phyloP scores from a whole-genome alignment of 441 rosid genomes.

The Adansonia rubrostipa region DNA sequence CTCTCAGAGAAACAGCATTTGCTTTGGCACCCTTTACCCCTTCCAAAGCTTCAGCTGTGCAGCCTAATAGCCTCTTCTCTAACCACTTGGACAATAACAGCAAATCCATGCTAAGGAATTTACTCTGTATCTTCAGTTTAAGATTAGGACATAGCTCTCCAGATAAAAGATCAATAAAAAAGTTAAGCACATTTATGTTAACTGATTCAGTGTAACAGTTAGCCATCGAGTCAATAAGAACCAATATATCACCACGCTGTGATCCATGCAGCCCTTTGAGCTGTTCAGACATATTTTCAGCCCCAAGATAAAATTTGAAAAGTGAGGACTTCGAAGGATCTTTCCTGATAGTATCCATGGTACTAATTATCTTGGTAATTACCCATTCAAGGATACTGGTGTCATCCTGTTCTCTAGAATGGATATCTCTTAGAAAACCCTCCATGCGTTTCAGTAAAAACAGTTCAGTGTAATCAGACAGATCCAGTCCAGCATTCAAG shows the following conservation, averaged over 20 bases:
- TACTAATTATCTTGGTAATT: conserved; percentile 66
- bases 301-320: conserved; percentile 76
- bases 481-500: conserved; percentile 55
- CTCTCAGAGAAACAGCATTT: conserved; percentile 71
- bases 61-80: conserved; percentile 91
- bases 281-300: conserved; percentile 50
- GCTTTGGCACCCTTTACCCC: conserved; percentile 61
- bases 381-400: conserved; percentile 72
- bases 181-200: conserved; percentile 83
- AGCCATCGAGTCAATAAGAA: conserved; percentile 79
- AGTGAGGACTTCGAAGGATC: conserved; percentile 61
- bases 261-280: conserved; percentile 54
- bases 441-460: conserved; percentile 86
- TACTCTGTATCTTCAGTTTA: conserved; percentile 64
- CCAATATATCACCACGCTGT: conserved; percentile 74
- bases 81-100: conserved; percentile 76
- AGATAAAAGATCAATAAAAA: conserved; percentile 81
- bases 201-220: conserved; percentile 74
- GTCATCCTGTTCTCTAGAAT: conserved; percentile 56
- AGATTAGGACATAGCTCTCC: conserved; percentile 65
- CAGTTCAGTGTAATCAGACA: conserved; percentile 64
- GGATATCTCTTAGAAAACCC: conserved; percentile 64
- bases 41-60: conserved; percentile 54
- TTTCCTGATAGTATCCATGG: conserved; percentile 76
- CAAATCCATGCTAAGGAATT: conserved; percentile 76